Percentiles rank a stretch among this genome's conserved stretches.
phyloP scores from a whole-genome alignment of 2,329 filamentous ascomycete genomes.

The Talaromyces sp. region DNA sequence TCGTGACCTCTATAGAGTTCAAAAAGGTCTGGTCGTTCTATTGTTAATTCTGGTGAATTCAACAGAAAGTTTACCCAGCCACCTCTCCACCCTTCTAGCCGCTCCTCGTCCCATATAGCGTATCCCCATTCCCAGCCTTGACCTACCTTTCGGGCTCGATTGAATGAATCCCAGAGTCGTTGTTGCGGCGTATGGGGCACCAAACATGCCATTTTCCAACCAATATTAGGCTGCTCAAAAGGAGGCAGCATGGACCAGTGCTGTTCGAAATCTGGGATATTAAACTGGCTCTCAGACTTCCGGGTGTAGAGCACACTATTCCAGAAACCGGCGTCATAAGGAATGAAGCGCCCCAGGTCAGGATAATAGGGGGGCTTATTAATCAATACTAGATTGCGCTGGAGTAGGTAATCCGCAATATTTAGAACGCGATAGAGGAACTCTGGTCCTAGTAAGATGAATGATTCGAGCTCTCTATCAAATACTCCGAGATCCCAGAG shows the following conservation, averaged over 20 bases:
- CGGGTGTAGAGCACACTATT: no score
- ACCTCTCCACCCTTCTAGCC: background rate
- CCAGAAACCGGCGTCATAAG: no score
- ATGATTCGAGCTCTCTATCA: background rate
- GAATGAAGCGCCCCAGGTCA: no score
- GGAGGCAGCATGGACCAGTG: background rate
- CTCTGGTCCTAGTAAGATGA: background rate
- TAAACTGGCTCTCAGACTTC: background rate
- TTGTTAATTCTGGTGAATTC: no score
- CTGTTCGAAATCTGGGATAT: background rate
- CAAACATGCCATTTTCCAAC: background rate
- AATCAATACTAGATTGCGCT: background rate
- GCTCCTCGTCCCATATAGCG: background rate
- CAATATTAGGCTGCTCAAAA: background rate
- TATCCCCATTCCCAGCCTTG: background rate
- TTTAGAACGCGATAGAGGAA: conserved; percentile 1
- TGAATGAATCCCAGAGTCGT: background rate
- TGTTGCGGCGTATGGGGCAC: background rate
- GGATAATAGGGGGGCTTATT: background rate
- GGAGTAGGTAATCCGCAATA: background rate
- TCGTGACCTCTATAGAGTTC: no score
- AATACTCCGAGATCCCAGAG: background rate
- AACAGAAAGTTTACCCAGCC: no score
- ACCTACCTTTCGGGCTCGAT: no score
- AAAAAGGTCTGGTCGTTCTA: no score